Evolutionary conservation across 768 basidiomycete species (phyloP), one percentile per base, ranked within the genome.

Genomic region (Macrolepiota albuminosa): DNA sequence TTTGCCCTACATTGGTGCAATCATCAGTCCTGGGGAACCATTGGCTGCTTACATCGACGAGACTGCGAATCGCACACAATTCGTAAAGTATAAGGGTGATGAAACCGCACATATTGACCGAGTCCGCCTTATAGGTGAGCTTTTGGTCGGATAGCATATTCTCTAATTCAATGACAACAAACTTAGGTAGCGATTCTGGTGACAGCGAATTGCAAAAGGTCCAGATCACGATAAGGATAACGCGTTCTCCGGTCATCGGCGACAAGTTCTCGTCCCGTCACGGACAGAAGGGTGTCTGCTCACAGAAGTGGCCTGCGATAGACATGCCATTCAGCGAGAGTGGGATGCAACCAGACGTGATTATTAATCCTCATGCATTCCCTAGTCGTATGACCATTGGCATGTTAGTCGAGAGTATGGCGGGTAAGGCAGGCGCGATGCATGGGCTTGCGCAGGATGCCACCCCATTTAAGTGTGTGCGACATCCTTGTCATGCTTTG

Each of bases 251-350:
- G 40, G 94, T 98, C 61, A 98, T 99, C 53, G 97, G 97, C 39
- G 97, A 99, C 79, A 99, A 99, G 76, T 99, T 98, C 73, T 98
- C 97, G 0, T 98, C 97, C 7, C 87, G 97, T 33, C 97, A 99
- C 71, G 97, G 97, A 34, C 97, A 99, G 74, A 99, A 99, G 74
- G 97, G 97, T 79, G 95, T 99, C 56, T 98, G 96, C 74, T 98
- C 96, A 52, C 97, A 99, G 71, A 98, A 97, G 76, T 99, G 95
- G 93, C 97, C 97, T 8, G 85, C 90, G 18, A 75, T 97, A 66
- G 97, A 99, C 71, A 98, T 99, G 97, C 97, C 97, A 14, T 98
- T 99, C 81, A 88, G 87, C 67, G 97, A 99, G 77, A 96, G 93
- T 59, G 97, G 97, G 16, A 95, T 99, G 83, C 96, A 98, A 73